Base-by-base conservation (phyloP, 225 moss, liverwort and hornwort species). In the Thuidium tamariscinum region DNA sequence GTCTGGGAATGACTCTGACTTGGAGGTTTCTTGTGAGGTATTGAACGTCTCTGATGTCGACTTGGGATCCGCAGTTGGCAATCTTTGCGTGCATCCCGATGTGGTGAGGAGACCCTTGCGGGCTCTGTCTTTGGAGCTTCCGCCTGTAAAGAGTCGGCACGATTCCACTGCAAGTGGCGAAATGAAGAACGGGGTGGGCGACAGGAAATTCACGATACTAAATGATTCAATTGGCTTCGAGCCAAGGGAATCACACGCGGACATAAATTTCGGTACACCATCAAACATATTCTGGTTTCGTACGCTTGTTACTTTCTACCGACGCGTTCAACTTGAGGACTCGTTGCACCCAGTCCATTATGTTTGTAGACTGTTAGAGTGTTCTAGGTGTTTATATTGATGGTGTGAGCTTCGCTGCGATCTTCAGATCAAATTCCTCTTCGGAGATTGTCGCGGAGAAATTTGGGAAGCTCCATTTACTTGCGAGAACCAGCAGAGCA, bases 1-100 rank as follows among this genome's bases (percentile, higher is more conserved):
- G 27, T 66, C 82, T 30, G 88, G 80, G 39, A 85, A 85, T 41
- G 70, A 87, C 62, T 90, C 87, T 42, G 87, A 89, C n/a, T 87
- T 75, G 27, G 88, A 89, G 54, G 77, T 11, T 7, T 44, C 80
- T n/a, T 81, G 71, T 72, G 85, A 82, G 60, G 79, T 83, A 41
- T 23, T 72, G 34, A 81, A 89, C 52, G 48, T 46, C 15, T 64
- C 88, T 34, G 60, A 81, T 41, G 7, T 66, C 36, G 83, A 83
- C 49, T 55, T 88, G 81, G 63, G 77, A 64, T 83, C 68, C 7
- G 80, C 32, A 30, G 41, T 16, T 54, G 83, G 37, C 36, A 57
- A 82, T 37, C 48, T 16, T 39, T 39, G 52, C 22, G 49, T 44
- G 52, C 78, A 82, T 32, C 44, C 57, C 7, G 64, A 76, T 51